These are phyloP conservation scores for Phialophora verrucosa DNA, from an alignment of 2,329 filamentous ascomycete species.

Conservation along the genomic window DNA sequence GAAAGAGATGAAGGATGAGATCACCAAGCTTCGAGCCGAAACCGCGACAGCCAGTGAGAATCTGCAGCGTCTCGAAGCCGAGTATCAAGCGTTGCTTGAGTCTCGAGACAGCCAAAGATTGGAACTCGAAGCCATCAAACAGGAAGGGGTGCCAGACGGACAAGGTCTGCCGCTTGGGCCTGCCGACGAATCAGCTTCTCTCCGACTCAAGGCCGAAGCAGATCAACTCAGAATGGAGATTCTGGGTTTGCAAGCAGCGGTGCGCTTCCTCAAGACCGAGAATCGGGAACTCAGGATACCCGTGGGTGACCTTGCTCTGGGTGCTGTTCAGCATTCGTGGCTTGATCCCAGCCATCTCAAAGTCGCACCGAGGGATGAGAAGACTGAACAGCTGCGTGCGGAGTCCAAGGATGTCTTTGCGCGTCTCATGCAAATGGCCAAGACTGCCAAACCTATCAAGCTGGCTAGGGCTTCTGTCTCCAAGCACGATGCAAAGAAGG, in stretches of 20 bases:
- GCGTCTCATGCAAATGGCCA: slow-evolving; percentile 51
- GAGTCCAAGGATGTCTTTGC: slow-evolving; percentile 52
- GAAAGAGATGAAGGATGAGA: slow-evolving; percentile 51
- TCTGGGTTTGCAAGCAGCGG: slow-evolving; percentile 52
- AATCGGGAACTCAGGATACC: slow-evolving; percentile 46
- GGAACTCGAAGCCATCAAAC: slow-evolving; percentile 53
- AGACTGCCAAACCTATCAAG: slow-evolving; percentile 49
- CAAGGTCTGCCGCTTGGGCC: slow-evolving; percentile 44
- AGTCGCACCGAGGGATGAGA: slow-evolving; percentile 9
- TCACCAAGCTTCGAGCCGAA: slow-evolving; percentile 48
- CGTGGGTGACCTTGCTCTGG: slow-evolving; percentile 19
- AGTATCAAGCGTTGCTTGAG: slow-evolving; percentile 47
- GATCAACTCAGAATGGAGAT: slow-evolving; percentile 46
- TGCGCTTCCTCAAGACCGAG: slow-evolving; percentile 54
- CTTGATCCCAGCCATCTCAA: slow-evolving; percentile 44
- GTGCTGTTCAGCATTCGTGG: slow-evolving; percentile 49
- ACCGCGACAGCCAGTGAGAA: slow-evolving; percentile 44
- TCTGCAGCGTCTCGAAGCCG: slow-evolving; percentile 46
- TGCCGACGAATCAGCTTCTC: slow-evolving; percentile 47
- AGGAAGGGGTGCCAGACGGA: slow-evolving; percentile 47
- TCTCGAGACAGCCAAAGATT: slow-evolving; percentile 50
- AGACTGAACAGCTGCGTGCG: slow-evolving; percentile 44
- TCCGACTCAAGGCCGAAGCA: slow-evolving; percentile 43
- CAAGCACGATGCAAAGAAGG: not conserved
- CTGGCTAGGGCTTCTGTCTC: slow-evolving; percentile 40